phyloP scores from a whole-genome alignment of 1,284 basidiomycete genomes.

The Ceratobasidium sp. region DNA sequence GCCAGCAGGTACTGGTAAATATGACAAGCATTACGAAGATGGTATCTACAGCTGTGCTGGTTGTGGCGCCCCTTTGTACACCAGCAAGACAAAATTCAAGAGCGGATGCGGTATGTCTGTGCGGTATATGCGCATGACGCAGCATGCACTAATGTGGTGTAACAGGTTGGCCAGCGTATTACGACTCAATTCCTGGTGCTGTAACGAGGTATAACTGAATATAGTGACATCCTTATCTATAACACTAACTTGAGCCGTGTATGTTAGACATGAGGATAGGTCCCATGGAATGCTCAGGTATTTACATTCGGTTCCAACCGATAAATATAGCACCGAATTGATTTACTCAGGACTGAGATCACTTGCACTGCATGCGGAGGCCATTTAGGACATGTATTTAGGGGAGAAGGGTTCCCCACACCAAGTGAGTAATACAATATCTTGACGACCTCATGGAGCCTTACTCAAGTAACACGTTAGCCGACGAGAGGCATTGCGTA shows the following conservation, averaged over 20 bases:
- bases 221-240: slow-evolving; percentile 39
- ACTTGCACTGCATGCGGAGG: slow-evolving; percentile 84
- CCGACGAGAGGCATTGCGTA: slow-evolving; percentile 86
- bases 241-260: slow-evolving; percentile 53
- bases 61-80: slow-evolving; percentile 72
- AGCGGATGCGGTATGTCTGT: slow-evolving; percentile 70
- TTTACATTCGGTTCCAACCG: neutral
- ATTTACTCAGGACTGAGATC: slow-evolving; percentile 65
- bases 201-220: slow-evolving; percentile 59
- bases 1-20: slow-evolving; percentile 73
- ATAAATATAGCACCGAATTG: neutral
- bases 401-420: slow-evolving; percentile 55
- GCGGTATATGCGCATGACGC: neutral
- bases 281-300: slow-evolving; percentile 58
- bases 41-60: slow-evolving; percentile 76
- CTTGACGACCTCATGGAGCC: slow-evolving; percentile 38
- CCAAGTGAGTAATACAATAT: slow-evolving; percentile 61
- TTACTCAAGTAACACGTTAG: slow-evolving; percentile 51
- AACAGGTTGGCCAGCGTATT: slow-evolving; percentile 90
- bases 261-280: slow-evolving; percentile 63
- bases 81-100: slow-evolving; percentile 87
- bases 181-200: slow-evolving; percentile 89
- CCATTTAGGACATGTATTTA: slow-evolving; percentile 92
- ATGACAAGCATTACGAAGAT: slow-evolving; percentile 68
- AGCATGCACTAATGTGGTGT: neutral